Conservation (phyloP, 768 basidiomycete genomes). For the Russula ochroleuca region DNA sequence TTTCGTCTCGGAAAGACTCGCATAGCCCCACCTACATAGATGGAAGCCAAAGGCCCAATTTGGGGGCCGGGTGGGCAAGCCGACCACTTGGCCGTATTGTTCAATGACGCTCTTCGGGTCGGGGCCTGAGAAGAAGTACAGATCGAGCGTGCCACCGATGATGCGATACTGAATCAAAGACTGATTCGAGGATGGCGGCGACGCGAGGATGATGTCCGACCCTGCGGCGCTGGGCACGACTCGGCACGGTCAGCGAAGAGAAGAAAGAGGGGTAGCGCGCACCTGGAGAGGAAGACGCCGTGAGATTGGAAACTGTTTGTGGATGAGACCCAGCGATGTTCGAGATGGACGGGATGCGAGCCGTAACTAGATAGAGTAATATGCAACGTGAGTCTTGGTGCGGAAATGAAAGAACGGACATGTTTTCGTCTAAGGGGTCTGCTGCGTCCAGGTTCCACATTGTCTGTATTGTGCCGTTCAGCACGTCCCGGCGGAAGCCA, state of each 20-base stretch:
- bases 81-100: constrained; percentile 65
- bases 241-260: neutral
- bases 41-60: constrained; percentile 79
- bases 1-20: constrained; percentile 51
- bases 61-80: constrained; percentile 67
- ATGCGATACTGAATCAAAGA: constrained; percentile 69
- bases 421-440: constrained; percentile 63
- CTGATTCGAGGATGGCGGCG: constrained; percentile 48
- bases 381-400: constrained; percentile 1
- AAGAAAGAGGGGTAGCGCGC: constrained; percentile 14
- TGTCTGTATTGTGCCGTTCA: constrained; percentile 58
- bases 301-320: constrained; percentile 56
- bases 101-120: constrained; percentile 56
- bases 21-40: constrained; percentile 58
- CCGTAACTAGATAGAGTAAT: constrained; percentile 48
- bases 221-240: constrained; percentile 51
- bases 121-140: constrained; percentile 65
- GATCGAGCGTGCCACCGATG: constrained; percentile 71
- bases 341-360: constrained; percentile 66
- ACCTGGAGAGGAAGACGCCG: constrained; percentile 74
- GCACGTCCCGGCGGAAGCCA: constrained; percentile 60
- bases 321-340: constrained; percentile 58
- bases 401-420: constrained; percentile 40
- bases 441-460: constrained; percentile 60
- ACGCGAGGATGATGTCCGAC: constrained; percentile 64